These are phyloP conservation scores for Nicotiana tabacum DNA, from an alignment of 257 asterid genomes.

Conservation along the genomic window DNA sequence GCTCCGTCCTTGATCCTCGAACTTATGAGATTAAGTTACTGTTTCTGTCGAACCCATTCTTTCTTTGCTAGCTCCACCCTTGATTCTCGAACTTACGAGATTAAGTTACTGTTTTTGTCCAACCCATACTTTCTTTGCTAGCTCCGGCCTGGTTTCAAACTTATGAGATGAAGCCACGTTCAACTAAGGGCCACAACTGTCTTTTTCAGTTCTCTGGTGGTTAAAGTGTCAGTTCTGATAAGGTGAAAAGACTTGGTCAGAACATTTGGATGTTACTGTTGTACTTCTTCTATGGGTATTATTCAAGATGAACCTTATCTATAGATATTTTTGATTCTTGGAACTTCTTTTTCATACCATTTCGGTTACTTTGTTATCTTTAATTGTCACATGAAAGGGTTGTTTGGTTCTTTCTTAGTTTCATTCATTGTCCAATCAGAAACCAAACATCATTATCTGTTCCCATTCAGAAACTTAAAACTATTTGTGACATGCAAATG, in stretches of 20 bases:
- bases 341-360: background rate
- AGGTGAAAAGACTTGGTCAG: background rate
- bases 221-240: background rate
- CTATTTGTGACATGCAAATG: background rate
- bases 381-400: background rate
- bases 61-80: no score
- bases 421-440: background rate
- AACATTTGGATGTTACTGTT: background rate
- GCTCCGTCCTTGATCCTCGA: no score
- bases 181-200: background rate
- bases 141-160: background rate
- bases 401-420: background rate
- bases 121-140: no score
- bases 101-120: no score
- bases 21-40: no score
- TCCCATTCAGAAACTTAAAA: background rate
- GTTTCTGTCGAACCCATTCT: no score
- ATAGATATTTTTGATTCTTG: background rate
- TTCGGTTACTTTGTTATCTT: background rate
- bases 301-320: background rate
- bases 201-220: background rate
- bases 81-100: background rate
- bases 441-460: background rate
- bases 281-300: background rate
- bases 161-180: background rate